phyloP scores from a whole-genome alignment of 768 basidiomycete genomes.

The Termitomyces bulborhizus region DNA sequence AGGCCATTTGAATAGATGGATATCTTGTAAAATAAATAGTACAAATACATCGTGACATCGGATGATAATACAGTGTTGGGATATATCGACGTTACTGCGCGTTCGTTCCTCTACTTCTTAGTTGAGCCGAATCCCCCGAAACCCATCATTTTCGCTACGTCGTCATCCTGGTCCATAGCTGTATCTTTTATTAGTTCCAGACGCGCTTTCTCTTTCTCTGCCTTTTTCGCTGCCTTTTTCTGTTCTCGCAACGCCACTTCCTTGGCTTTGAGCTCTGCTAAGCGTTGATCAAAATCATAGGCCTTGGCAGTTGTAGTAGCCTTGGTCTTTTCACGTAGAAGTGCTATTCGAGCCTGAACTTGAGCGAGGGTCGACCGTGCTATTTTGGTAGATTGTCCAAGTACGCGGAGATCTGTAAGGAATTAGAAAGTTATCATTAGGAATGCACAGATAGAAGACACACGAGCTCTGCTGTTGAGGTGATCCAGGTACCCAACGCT shows the following conservation, averaged over 20 bases:
- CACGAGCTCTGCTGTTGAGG: conserved; percentile 90
- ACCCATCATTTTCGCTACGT: conserved; percentile 84
- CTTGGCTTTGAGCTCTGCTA: conserved; percentile 74
- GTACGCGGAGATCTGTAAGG: conserved; percentile 68
- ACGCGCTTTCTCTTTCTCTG: conserved; percentile 66
- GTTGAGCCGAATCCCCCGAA: conserved; percentile 85
- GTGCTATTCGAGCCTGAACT: conserved; percentile 86
- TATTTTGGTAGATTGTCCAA: conserved; percentile 96
- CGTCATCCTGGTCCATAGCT: conserved; percentile 45
- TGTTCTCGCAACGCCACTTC: conserved; percentile 62
- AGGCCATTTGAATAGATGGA: conserved; percentile 14
- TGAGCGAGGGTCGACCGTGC: conserved; percentile 88
- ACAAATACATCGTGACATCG: conserved; percentile 20
- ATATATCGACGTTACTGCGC: background rate
- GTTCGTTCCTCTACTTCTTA: conserved; percentile 53
- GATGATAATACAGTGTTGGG: conserved; percentile 21
- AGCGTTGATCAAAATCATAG: conserved; percentile 91
- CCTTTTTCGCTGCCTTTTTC: conserved; percentile 77
- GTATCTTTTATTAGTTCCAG: conserved; percentile 52
- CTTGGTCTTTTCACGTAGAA: conserved; percentile 81
- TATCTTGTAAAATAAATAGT: conserved; percentile 17
- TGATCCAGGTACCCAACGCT: conserved; percentile 93
- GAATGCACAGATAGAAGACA: conserved; percentile 20
- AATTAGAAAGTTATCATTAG: background rate
- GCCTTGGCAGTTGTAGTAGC: conserved; percentile 78